A percentile compares a stretch with the other conserved stretches of the same genome.
Evolutionary conservation across 768 basidiomycete species (phyloP).

Genomic region (Ramaria sp.): DNA sequence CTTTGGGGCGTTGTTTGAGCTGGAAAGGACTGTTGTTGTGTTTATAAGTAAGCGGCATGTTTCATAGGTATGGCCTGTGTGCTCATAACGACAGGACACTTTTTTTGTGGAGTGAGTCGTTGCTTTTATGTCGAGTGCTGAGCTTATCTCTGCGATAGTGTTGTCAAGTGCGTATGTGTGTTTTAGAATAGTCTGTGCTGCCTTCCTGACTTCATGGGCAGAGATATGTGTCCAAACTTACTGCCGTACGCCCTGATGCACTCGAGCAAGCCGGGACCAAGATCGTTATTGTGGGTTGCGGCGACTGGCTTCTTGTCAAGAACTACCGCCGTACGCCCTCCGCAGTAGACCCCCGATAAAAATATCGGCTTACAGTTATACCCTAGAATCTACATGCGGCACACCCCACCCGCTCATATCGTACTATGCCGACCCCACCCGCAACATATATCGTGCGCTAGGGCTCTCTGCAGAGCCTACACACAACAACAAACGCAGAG

Average conservation of each 20-base stretch:
- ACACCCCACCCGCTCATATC: conserved; percentile 31
- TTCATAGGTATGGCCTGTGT: background rate
- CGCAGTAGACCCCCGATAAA: too few relatives aligned
- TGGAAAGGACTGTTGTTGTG: conserved; percentile 45
- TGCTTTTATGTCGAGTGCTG: background rate
- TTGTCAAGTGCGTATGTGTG: conserved; percentile 29
- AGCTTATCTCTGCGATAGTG: conserved; percentile 16
- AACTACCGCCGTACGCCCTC: conserved; percentile 32
- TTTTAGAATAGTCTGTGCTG: background rate
- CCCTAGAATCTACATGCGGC: conserved; percentile 18
- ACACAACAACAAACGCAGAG: conserved; percentile 29
- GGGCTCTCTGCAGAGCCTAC: conserved; percentile 48
- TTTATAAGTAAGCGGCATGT: conserved; percentile 40
- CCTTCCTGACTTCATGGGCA: conserved; percentile 13
- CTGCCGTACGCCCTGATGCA: conserved; percentile 27
- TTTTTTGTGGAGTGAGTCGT: conserved; percentile 49
- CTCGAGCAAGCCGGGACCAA: conserved; percentile 29
- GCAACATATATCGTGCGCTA: conserved; percentile 45
- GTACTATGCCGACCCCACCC: conserved; percentile 58
- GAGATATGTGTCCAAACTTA: conserved; percentile 40
- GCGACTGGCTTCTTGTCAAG: conserved; percentile 41
- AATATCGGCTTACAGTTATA: background rate
- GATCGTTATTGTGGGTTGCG: conserved; percentile 50
- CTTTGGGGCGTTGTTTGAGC: conserved; percentile 42
- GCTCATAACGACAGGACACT: conserved; percentile 35